Percentiles rank a stretch among this genome's conserved stretches.
These are phyloP conservation scores for Myriosclerotinia duriaeana DNA, from an alignment of 2,329 filamentous ascomycete species.

Conservation along the genomic window DNA sequence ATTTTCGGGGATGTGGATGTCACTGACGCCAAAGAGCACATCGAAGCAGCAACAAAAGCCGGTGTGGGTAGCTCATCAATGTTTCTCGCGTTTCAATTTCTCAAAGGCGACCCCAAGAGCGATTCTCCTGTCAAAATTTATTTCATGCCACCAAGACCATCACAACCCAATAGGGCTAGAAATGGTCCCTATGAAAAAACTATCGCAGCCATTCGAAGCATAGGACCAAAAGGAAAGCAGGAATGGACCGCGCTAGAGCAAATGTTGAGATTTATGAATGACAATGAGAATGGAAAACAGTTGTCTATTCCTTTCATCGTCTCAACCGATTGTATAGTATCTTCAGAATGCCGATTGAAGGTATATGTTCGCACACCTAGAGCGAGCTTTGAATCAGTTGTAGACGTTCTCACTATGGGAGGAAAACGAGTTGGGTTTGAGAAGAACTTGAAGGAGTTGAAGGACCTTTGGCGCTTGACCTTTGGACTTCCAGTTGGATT, in stretches of 20 bases:
- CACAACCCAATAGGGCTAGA: background rate
- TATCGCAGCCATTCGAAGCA: constrained; percentile 3
- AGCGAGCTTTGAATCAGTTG: constrained; percentile 8
- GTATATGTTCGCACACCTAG: constrained; percentile 6
- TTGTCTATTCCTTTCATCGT: constrained; percentile 12
- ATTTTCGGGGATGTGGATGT: background rate
- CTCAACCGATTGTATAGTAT: constrained; percentile 5
- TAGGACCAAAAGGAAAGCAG: background rate
- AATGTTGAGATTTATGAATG: background rate
- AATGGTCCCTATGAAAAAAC: background rate
- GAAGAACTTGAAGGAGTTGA: constrained; percentile 1
- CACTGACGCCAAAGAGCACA: background rate
- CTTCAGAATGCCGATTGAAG: constrained; percentile 6
- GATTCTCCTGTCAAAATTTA: constrained; percentile 9
- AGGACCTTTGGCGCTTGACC: constrained; percentile 7
- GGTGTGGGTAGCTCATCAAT: constrained; percentile 2
- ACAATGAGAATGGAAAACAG: constrained; percentile 1
- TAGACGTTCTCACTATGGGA: constrained; percentile 4
- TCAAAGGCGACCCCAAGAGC: constrained; percentile 9
- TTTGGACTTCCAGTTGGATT: constrained; percentile 1
- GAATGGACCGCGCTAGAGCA: constrained; percentile 1
- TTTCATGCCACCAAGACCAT: background rate
- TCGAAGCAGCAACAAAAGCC: background rate
- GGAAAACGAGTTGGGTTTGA: background rate
- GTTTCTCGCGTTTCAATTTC: constrained; percentile 9